phyloP scores from a whole-genome alignment of 768 basidiomycete species.

The Candolleomyces aberdarensis region DNA sequence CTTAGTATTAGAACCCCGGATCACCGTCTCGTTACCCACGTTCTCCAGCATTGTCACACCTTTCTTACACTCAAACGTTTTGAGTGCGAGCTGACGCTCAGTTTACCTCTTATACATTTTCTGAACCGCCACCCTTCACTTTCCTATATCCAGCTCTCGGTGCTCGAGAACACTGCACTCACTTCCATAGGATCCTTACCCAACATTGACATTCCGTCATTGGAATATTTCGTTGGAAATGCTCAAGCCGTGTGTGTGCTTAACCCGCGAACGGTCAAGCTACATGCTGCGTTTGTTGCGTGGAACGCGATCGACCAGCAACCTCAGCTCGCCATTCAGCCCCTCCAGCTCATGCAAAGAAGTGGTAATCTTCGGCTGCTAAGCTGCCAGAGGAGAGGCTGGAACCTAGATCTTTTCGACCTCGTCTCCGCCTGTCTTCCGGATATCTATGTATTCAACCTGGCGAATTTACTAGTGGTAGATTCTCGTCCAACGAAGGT shows the following conservation, averaged over 20 bases:
- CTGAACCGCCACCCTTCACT: slow-evolving; percentile 33
- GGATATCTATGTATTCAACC: slow-evolving; percentile 28
- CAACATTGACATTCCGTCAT: slow-evolving; percentile 4
- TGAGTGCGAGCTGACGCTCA: slow-evolving; percentile 33
- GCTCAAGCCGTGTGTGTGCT: slow-evolving; percentile 27
- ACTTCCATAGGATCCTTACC: slow-evolving; percentile 19
- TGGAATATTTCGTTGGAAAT: slow-evolving; percentile 37
- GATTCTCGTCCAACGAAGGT: slow-evolving; percentile 29
- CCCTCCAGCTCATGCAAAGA: slow-evolving; percentile 27
- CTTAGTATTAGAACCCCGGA: slow-evolving; percentile 27
- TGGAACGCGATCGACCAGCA: slow-evolving; percentile 30
- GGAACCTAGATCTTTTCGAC: slow-evolving; percentile 38
- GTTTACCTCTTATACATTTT: slow-evolving; percentile 26
- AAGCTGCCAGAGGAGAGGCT: slow-evolving; percentile 33
- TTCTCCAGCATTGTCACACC: slow-evolving; percentile 15
- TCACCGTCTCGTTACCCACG: slow-evolving; percentile 27
- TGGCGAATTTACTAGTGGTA: slow-evolving; percentile 35
- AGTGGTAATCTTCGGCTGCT: slow-evolving; percentile 30
- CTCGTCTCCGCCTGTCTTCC: slow-evolving; percentile 30
- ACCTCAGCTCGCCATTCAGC: slow-evolving; percentile 26
- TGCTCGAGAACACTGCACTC: slow-evolving; percentile 20
- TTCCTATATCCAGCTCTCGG: slow-evolving; percentile 32
- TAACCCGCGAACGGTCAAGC: slow-evolving; percentile 16
- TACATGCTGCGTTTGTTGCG: slow-evolving; percentile 34
- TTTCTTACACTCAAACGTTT: slow-evolving; percentile 31